These are phyloP conservation scores for Astragalus glycyphyllos DNA, from an alignment of 306 rosid genomes.

Conservation along the genomic window DNA sequence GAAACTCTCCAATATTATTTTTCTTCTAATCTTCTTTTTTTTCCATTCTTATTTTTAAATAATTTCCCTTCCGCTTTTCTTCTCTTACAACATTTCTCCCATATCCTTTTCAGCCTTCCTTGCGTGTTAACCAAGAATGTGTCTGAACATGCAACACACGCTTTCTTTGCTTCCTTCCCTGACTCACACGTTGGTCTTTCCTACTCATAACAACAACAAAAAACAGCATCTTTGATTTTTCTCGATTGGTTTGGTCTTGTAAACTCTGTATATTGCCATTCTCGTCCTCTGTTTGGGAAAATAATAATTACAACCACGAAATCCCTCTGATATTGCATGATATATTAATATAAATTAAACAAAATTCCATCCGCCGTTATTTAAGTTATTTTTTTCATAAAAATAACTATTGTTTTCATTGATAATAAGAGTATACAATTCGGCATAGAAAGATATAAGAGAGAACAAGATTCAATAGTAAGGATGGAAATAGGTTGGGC, in stretches of 20 bases:
- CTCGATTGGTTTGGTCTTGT: neutral
- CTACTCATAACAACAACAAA: neutral
- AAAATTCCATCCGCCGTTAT: no score
- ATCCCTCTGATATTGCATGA: no score
- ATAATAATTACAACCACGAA: no score
- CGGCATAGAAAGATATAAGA: no score
- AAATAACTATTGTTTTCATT: no score
- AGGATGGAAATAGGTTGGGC: no score
- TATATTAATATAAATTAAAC: no score
- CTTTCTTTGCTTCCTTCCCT: slow-evolving; percentile 13
- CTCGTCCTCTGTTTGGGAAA: neutral
- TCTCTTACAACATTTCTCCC: neutral
- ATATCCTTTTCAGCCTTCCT: neutral
- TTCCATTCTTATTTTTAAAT: neutral
- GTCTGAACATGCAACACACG: slow-evolving; percentile 1
- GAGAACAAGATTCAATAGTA: no score
- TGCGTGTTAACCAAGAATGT: slow-evolving; percentile 4
- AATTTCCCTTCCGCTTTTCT: neutral
- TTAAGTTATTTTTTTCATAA: no score
- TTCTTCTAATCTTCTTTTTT: no score
- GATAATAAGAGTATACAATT: no score
- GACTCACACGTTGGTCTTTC: slow-evolving; percentile 13
- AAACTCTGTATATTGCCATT: neutral
- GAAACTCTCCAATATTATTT: no score
- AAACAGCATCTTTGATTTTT: slow-evolving; percentile 4